Base-by-base conservation (phyloP, 2,329 filamentous ascomycete genomes). In the Westerdykella ornata region DNA sequence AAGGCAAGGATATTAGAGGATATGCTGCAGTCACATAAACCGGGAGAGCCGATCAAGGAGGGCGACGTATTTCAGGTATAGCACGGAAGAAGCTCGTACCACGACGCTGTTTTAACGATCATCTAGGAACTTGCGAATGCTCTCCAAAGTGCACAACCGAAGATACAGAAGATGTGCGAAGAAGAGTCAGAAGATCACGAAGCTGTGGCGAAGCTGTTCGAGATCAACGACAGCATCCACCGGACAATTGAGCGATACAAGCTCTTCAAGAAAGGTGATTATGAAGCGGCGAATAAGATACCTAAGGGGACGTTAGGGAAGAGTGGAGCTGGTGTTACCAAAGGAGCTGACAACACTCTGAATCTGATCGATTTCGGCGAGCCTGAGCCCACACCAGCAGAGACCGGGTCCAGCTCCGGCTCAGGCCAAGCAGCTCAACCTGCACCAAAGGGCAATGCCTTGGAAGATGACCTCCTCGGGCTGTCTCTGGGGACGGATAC, bases 141-240 rank as follows among this genome's bases (percentile, higher is more conserved):
- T 8, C 74, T 98, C 35, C 86, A 88, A 64, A 96, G 85, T 60
- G 92, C 92, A 2, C 92, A 98, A 58, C 92, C 92, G 7, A 98
- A 98, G 72, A 97, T 98, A 51, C 90, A 97, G 64, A 96, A 88
- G 70, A 98, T 98, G 90, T 97, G 90, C 60, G 90, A 97, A 67
- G 92, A 98, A 67, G 92, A 98, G 62, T 96, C 89, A 9, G 90
- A 97, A 47, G 92, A 98, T 60, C 82, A 88, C 47, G 92, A 96
- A 70, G 92, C 92, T 4, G 92, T 98, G 5, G 86, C 88, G 33
- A 95, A 95, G 68, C 74, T 98, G 9, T 77, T 98, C 42, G 88
- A 97, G 63, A 97, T 98, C 60, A 98, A 98, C 63, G 92, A 98
- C 67, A 96, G 89, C 69, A 98, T 98, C 77, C 87, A 97, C 63